Base-by-base conservation (phyloP, 768 basidiomycete genomes). In the Boletus insuetus region DNA sequence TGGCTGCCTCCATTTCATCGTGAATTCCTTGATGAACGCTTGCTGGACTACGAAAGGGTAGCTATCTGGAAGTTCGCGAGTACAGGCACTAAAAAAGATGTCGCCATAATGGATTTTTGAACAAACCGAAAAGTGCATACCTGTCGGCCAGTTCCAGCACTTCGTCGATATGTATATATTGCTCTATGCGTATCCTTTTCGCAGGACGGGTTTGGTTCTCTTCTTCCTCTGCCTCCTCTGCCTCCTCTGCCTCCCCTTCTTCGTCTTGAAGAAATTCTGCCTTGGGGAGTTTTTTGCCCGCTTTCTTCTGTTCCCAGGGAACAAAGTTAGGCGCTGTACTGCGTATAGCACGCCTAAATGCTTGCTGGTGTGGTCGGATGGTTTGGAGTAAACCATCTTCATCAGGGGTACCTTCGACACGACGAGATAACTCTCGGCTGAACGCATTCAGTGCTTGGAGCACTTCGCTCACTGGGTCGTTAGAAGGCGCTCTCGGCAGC, bases 61-160 rank as follows among this genome's bases (percentile, higher is more conserved):
- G 56, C 79, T 79, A 7, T 81, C 82, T 0, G 86, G 85, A 0
- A 89, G 75, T 59, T 88, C 86, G 0, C 87, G 80, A 2, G 86
- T 84, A 12, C 82, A 78, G 1, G 86, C 63, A 0, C 80, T 51
- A 35, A 24, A 10, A 12, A 13, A 2, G 20, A 12, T 13, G 9
- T 51, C 14, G 26, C 6, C 16, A 50, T 1, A 8, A 32, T 7
- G 22, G 17, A 29, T 17, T 19, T n/a, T 49, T 40, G 19, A 20
- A 20, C 11, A 39, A 12, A 35, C 12, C 2, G 8, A 4, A 14
- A 40, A 31, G n/a, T 26, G 14, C 26, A 6, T 10, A 49, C 50
- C 41, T 42, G 8, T 43, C 8, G 3, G 50, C 81, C 3, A 66
- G 66, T 16, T 70, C 50, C 53, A 81, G 59, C 3, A 85, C 81